Conservation (phyloP, 805 yeast species). For the Dipodascus geniculatus region DNA sequence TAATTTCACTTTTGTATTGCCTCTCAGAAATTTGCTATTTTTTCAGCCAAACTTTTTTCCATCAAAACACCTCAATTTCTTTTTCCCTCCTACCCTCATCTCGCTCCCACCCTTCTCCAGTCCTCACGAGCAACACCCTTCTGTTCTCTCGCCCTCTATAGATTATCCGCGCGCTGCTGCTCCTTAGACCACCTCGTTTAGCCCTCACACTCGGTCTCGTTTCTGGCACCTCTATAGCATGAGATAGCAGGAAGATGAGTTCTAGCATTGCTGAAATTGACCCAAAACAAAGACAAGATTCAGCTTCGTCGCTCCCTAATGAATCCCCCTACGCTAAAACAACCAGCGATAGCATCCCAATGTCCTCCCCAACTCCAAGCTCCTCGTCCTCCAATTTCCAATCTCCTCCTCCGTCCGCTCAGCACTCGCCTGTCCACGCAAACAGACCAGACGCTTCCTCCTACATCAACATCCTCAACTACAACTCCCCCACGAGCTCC, state of each 20-base stretch:
- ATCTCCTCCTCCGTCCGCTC: background rate
- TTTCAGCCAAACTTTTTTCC: background rate
- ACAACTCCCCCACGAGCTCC: background rate
- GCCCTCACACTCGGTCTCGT: no score
- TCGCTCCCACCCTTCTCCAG: background rate
- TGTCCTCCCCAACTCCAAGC: background rate
- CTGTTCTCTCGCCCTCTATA: background rate
- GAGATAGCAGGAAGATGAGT: background rate
- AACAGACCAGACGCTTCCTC: background rate
- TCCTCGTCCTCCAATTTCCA: background rate
- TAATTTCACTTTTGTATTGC: background rate
- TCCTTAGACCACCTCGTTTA: no score
- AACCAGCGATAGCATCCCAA: background rate
- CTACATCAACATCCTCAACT: background rate
- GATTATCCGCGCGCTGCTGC: no score
- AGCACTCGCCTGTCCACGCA: background rate
- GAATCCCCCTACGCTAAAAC: background rate
- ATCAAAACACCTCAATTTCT: constrained; percentile 1
- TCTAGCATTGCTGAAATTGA: background rate
- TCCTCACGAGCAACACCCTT: background rate
- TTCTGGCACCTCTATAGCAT: no score
- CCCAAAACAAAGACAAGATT: background rate
- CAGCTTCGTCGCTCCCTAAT: background rate
- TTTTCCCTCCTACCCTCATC: background rate
- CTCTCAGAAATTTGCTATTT: background rate